These are phyloP conservation scores for Botrytis sinoallii DNA, from an alignment of 2,329 filamentous ascomycete genomes.

Conservation along the genomic window DNA sequence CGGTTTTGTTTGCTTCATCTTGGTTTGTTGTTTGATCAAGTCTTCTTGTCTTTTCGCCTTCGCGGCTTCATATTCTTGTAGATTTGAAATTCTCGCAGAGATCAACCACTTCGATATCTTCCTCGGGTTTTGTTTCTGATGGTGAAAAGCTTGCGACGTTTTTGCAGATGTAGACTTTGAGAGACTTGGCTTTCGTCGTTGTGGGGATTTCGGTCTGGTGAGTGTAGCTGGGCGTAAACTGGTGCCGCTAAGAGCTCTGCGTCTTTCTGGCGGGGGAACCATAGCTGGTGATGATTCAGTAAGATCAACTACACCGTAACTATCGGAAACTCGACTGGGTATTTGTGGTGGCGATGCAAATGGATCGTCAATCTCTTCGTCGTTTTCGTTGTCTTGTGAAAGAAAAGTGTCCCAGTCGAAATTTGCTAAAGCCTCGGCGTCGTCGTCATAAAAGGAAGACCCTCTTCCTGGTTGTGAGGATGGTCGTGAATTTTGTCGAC, in stretches of 20 bases:
- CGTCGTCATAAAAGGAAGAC: neutral
- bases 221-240: conserved; percentile 22
- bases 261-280: conserved; percentile 28
- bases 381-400: neutral
- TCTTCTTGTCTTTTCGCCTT: conserved; percentile 33
- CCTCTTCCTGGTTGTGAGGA: neutral
- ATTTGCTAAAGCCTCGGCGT: neutral
- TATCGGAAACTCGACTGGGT: conserved; percentile 21
- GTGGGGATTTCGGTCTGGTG: conserved; percentile 8
- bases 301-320: conserved; percentile 29
- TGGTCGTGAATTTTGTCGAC: neutral
- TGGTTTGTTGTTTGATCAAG: conserved; percentile 41
- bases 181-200: neutral
- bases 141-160: conserved; percentile 14
- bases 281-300: conserved; percentile 30
- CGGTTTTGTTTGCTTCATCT: conserved; percentile 48
- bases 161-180: neutral
- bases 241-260: conserved; percentile 27
- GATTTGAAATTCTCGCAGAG: conserved; percentile 31
- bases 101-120: conserved; percentile 32
- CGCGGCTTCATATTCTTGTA: conserved; percentile 31
- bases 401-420: conserved; percentile 13
- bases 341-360: conserved; percentile 1
- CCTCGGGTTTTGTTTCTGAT: conserved; percentile 7
- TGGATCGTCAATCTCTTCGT: neutral